Percentiles rank a stretch among this genome's conserved stretches.
phyloP scores from a whole-genome alignment of 768 basidiomycete species.

The Amanita rubescens region DNA sequence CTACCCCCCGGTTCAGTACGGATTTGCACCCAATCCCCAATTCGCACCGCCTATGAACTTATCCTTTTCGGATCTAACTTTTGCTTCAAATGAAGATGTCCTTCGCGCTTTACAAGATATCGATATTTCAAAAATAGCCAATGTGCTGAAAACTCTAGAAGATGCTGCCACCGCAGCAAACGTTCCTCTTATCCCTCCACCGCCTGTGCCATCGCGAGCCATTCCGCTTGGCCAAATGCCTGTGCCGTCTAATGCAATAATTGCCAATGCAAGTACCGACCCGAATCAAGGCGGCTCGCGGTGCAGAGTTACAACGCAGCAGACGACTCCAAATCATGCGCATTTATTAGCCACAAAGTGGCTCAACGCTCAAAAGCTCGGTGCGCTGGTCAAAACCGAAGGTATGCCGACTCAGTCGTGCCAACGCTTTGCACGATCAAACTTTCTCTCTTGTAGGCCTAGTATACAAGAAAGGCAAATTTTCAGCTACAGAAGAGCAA shows the following conservation, averaged over 20 bases:
- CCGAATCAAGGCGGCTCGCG: neutral
- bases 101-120: conserved; percentile 66
- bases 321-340: conserved; percentile 49
- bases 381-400: conserved; percentile 60
- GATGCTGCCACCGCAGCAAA: conserved; percentile 46
- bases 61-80: conserved; percentile 32
- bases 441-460: conserved; percentile 40
- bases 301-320: conserved; percentile 26
- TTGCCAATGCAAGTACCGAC: conserved; percentile 36
- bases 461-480: conserved; percentile 85
- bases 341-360: conserved; percentile 74
- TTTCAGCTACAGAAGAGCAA: conserved; percentile 70
- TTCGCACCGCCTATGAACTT: conserved; percentile 5
- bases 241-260: conserved; percentile 33
- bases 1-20: conserved; percentile 7
- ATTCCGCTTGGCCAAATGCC: conserved; percentile 35
- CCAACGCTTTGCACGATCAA: neutral
- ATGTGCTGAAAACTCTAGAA: conserved; percentile 55
- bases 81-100: conserved; percentile 64
- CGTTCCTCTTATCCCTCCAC: conserved; percentile 18
- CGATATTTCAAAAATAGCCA: conserved; percentile 64
- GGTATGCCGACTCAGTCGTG: conserved; percentile 30
- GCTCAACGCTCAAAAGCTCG: conserved; percentile 62
- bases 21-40: conserved; percentile 13
- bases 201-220: conserved; percentile 18